Base-by-base conservation (phyloP, 2,329 filamentous ascomycete species). In the Clarireedia hainanense region DNA sequence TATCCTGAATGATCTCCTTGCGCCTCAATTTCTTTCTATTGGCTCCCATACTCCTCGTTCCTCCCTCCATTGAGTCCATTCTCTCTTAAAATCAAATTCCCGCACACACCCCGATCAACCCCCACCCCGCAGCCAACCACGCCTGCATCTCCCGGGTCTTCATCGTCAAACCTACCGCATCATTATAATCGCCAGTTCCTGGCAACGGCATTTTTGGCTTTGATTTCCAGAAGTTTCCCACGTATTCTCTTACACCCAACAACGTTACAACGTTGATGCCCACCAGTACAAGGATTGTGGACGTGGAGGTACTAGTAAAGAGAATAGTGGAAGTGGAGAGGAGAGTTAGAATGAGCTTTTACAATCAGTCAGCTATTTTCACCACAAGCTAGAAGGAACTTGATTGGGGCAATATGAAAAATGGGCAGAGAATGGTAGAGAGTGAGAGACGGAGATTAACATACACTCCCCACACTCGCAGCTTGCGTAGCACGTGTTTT, bases 401-500 rank as follows among this genome's bases (percentile, higher is more conserved):
- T 40, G 37, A 4, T 14, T 1, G 17, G 20, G 20, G 20, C 20
- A 20, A 20, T 20, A 20, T 2, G 20, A 20, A 20, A 20, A 20
- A 20, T 20, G 20, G 20, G 20, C 20, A 9, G 27, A 26, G 30
- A 20, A 34, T 4, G 30, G 12, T 6, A 37, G 2, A 17, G 9
- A 12, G 2, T 7, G 9, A 12, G 5, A 37, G 4, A 3, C 2
- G 10, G 42, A 17, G 36, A 12, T 12, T 20, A 17, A 54, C 51
- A 9, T 54, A 54, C 51, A 48, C 42, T 36, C 20, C 27, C 51
- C 20, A 49, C 43, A 4, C 42, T 54, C 12, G 51, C 51, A 1
- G 69, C 69, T 57, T 76, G 74, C 0, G 75, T 78, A 0, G 68
- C 71, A 51, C 74, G 68, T 3, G 75, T 77, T 62, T 72, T 71